Conservation (phyloP, 352 stramenopile species). For the Pythium aquatile region DNA sequence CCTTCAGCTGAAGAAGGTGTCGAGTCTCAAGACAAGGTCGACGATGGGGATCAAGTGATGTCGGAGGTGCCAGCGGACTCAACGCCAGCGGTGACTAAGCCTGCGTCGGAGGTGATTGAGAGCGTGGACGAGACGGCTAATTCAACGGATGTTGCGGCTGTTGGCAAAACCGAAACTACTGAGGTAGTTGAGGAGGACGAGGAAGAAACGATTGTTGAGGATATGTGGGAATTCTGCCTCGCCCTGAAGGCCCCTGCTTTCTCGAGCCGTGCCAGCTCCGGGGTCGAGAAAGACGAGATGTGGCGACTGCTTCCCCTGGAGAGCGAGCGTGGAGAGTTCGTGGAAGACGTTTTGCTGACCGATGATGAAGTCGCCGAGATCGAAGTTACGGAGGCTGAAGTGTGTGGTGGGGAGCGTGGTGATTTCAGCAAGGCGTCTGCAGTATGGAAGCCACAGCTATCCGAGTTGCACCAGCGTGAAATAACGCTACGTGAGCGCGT, state of each 20-base stretch:
- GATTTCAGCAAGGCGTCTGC: constrained; percentile 22
- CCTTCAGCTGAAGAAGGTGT: background rate
- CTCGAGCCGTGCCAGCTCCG: constrained; percentile 44
- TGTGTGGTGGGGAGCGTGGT: constrained; percentile 33
- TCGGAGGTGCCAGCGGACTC: background rate
- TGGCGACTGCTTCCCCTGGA: constrained; percentile 66
- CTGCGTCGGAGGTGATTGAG: background rate
- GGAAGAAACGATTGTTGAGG: constrained; percentile 17
- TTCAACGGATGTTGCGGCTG: background rate
- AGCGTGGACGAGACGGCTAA: background rate
- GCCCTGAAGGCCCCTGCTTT: constrained; percentile 26
- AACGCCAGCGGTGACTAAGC: background rate
- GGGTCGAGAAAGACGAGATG: constrained; percentile 22
- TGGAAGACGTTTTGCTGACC: constrained; percentile 51
- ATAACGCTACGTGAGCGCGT: constrained; percentile 49
- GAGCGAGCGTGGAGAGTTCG: constrained; percentile 46
- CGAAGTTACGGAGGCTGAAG: constrained; percentile 63
- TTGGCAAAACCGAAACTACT: constrained; percentile 10
- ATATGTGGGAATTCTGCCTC: constrained; percentile 25
- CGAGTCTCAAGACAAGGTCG: constrained; percentile 1
- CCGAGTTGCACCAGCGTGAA: constrained; percentile 55
- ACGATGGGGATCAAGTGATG: constrained; percentile 9
- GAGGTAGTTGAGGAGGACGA: constrained; percentile 11
- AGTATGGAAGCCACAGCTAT: constrained; percentile 50
- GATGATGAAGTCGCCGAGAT: constrained; percentile 60